Conservation (phyloP, 2,329 filamentous ascomycete genomes). For the Thelonectria blattea region DNA sequence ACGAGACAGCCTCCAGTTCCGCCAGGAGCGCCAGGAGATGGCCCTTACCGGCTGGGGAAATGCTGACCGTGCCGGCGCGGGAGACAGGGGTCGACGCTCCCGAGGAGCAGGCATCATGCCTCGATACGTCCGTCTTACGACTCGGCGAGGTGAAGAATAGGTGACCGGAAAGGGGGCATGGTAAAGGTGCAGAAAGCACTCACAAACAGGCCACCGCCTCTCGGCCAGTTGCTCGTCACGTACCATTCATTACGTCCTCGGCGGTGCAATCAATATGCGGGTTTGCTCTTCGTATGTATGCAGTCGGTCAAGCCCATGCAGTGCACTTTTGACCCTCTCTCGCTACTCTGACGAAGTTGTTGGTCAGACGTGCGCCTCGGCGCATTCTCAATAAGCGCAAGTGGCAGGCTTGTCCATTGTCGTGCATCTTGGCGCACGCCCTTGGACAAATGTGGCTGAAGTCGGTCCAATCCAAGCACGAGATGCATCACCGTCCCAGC, state of each 20-base stretch:
- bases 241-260: constrained; percentile 18
- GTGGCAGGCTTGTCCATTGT: constrained; percentile 17
- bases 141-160: constrained; percentile 19
- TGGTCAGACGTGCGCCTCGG: constrained; percentile 11
- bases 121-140: constrained; percentile 30
- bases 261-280: constrained; percentile 9
- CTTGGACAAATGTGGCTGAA: constrained; percentile 22
- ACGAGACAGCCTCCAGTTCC: constrained; percentile 23
- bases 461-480: constrained; percentile 19
- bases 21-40: constrained; percentile 14
- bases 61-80: constrained; percentile 28
- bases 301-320: constrained; percentile 4
- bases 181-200: constrained; percentile 15
- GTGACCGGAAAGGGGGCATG: constrained; percentile 16
- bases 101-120: constrained; percentile 21
- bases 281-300: constrained; percentile 10
- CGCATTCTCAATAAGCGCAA: constrained; percentile 19
- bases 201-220: constrained; percentile 21
- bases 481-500: constrained; percentile 5
- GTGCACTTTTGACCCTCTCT: constrained; percentile 8
- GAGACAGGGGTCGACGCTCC: constrained; percentile 20
- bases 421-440: constrained; percentile 13
- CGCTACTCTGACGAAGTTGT: constrained; percentile 9
- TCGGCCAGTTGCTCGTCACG: constrained; percentile 12
- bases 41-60: constrained; percentile 28